These are phyloP conservation scores for Rhododendron vialii DNA, from an alignment of 148 eudicot species.

Conservation along the genomic window DNA sequence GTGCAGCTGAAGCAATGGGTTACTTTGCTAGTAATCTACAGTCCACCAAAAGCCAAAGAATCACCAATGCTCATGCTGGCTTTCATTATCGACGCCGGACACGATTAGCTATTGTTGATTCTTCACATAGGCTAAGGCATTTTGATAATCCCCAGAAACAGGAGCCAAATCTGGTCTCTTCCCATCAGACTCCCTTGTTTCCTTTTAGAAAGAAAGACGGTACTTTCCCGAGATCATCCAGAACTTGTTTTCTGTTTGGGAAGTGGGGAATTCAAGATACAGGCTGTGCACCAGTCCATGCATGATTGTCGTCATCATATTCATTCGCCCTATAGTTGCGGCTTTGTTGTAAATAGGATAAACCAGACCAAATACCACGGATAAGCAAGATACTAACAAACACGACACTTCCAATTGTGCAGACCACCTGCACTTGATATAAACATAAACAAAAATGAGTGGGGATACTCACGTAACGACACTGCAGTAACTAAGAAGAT, in stretches of 20 bases:
- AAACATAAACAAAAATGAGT: neutral
- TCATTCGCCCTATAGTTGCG: constrained; percentile 42
- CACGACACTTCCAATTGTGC: constrained; percentile 85
- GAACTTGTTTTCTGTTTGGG: neutral
- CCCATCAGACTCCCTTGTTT: neutral
- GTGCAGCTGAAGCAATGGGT: neutral
- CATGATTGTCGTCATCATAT: constrained; percentile 42
- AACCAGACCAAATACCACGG: constrained; percentile 90
- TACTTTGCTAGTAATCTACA: neutral
- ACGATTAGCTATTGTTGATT: neutral
- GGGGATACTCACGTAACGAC: neutral
- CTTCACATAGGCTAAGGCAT: neutral
- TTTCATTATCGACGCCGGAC: neutral
- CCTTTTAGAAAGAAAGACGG: neutral
- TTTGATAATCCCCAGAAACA: neutral
- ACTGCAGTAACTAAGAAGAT: neutral
- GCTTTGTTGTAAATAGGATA: constrained; percentile 67
- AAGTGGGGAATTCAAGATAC: constrained; percentile 29
- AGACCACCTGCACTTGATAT: constrained; percentile 53
- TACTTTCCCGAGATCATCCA: neutral
- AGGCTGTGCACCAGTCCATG: constrained; percentile 68
- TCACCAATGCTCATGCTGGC: neutral
- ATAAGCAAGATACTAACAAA: constrained; percentile 82
- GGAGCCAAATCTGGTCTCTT: neutral
- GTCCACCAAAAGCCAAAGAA: neutral